Percentiles rank a stretch among this genome's conserved stretches.
Conservation (phyloP, 306 rosid genomes). For the apple (Malus domestica) region ASM211411v1 NC_041789.1:27855501-27856000, state of each 20-base stretch:
- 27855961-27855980: too few species aligned
- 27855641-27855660: conserved; percentile 85
- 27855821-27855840: conserved; percentile 43
- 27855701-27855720: conserved; percentile 12
- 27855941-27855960: too few species aligned
- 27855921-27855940: too few species aligned
- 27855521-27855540: conserved; percentile 84
- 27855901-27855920: too few species aligned
- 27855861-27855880: background rate
- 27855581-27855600: conserved; percentile 69
- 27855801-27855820: conserved; percentile 25
- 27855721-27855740: conserved; percentile 19
- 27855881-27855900: too few species aligned
- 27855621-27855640: conserved; percentile 84
- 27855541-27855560: conserved; percentile 78
- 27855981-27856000: too few species aligned
- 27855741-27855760: conserved; percentile 16
- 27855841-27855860: conserved; percentile 22
- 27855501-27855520: conserved; percentile 84
- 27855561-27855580: conserved; percentile 79
- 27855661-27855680: conserved; percentile 71
- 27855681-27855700: conserved; percentile 3
- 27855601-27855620: conserved; percentile 88
- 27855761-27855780: conserved; percentile 9
- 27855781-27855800: background rate